Evolutionary conservation across 129 eudicot genomes (phyloP).

Genomic region (Tagetes patula): DNA sequence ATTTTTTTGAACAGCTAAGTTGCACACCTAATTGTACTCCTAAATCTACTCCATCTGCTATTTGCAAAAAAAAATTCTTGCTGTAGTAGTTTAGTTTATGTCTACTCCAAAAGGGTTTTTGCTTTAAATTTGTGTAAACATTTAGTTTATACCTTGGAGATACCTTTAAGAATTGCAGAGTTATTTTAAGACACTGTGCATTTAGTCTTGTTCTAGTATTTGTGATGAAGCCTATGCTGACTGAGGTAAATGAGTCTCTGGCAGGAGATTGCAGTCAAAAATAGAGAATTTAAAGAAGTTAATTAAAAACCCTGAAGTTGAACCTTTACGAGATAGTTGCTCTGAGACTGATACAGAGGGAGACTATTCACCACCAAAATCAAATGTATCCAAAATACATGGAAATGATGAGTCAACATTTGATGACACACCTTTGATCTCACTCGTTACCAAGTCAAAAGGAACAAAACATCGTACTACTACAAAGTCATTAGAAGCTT

Average conservation of each 20-base stretch:
- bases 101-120: too few species aligned
- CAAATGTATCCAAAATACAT: constrained; percentile 33
- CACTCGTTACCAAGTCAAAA: constrained; percentile 37
- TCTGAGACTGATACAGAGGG: constrained; percentile 84
- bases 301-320: constrained; percentile 40
- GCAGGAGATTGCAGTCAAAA: constrained; percentile 61
- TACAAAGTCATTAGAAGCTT: constrained; percentile 40
- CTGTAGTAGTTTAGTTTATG: too few species aligned
- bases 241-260: constrained; percentile 22
- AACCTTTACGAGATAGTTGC: constrained; percentile 60
- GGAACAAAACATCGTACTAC: constrained; percentile 31
- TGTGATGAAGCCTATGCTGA: constrained; percentile 12
- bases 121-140: too few species aligned
- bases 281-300: constrained; percentile 61
- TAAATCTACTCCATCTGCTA: too few species aligned
- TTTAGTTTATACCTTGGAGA: background rate
- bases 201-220: constrained; percentile 15
- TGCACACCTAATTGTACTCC: too few species aligned
- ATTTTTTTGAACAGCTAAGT: too few species aligned
- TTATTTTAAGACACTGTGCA: background rate
- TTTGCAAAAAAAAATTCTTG: too few species aligned
- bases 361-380: constrained; percentile 47
- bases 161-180: background rate
- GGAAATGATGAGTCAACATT: constrained; percentile 33
- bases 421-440: constrained; percentile 51